These are phyloP conservation scores for Alternaria solani DNA, from an alignment of 2,329 filamentous ascomycete genomes.

Conservation along the genomic window DNA sequence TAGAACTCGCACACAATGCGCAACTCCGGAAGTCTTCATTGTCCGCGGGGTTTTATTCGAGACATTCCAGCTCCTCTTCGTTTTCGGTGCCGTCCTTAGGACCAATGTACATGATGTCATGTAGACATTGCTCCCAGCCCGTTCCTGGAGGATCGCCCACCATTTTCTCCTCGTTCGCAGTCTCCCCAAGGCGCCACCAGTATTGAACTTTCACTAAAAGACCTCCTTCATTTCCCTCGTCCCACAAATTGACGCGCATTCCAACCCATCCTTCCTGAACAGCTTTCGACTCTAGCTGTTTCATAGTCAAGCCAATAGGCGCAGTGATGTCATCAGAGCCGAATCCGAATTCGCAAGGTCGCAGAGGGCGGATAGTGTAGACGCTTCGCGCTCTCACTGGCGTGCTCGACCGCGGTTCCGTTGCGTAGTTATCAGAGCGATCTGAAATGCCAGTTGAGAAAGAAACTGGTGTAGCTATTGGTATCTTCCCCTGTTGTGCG, in stretches of 20 bases:
- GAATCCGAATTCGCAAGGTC: slow-evolving; percentile 14
- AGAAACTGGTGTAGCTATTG: neutral
- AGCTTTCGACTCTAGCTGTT: slow-evolving; percentile 6
- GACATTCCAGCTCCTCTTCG: slow-evolving; percentile 1
- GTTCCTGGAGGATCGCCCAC: neutral
- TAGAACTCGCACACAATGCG: neutral
- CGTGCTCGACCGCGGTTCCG: neutral
- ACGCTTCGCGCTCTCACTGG: neutral
- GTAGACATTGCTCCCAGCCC: slow-evolving; percentile 27
- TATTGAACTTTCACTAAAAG: slow-evolving; percentile 27
- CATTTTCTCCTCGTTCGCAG: slow-evolving; percentile 6
- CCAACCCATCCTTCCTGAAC: slow-evolving; percentile 18
- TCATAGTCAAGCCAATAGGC: slow-evolving; percentile 3
- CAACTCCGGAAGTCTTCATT: neutral
- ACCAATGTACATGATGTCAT: slow-evolving; percentile 27
- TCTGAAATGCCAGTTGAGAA: neutral
- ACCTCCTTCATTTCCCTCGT: slow-evolving; percentile 4
- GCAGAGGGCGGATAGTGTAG: slow-evolving; percentile 20
- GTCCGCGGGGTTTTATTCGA: slow-evolving; percentile 2
- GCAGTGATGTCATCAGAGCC: slow-evolving; percentile 4
- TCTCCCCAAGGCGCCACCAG: slow-evolving; percentile 21
- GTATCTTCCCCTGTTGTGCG: slow-evolving; percentile 11
- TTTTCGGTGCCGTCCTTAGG: slow-evolving; percentile 18
- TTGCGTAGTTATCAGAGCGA: neutral
- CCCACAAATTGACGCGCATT: slow-evolving; percentile 25